phyloP scores from a whole-genome alignment of 257 asterid genomes.

The Solanum virginianum region DNA sequence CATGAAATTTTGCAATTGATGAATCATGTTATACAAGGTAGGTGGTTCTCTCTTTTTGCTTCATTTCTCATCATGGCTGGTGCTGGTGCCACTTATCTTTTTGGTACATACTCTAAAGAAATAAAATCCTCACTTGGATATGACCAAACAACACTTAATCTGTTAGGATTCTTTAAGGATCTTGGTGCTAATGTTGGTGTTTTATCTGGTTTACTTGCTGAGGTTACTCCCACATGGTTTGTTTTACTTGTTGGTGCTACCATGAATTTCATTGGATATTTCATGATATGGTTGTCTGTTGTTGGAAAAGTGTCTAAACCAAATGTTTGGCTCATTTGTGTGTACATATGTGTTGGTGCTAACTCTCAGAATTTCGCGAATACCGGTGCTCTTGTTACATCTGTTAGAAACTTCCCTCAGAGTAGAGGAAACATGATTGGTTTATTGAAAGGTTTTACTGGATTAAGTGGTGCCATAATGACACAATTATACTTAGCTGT shows the following conservation, averaged over 20 bases:
- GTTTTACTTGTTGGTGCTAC: conserved; percentile 56
- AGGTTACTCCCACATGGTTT: conserved; percentile 73
- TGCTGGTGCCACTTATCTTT: conserved; percentile 86
- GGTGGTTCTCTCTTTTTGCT: conserved; percentile 88
- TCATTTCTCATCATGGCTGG: conserved; percentile 78
- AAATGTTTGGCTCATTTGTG: conserved; percentile 67
- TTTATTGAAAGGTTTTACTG: conserved; percentile 65
- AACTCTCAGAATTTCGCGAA: conserved; percentile 83
- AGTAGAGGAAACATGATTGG: conserved; percentile 58
- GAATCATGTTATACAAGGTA: conserved; percentile 38
- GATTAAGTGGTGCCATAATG: conserved; percentile 72
- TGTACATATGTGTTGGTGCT: conserved; percentile 71
- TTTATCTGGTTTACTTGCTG: conserved; percentile 67
- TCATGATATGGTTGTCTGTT: conserved; percentile 66
- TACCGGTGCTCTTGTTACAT: conserved; percentile 77
- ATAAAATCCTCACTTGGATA: conserved; percentile 56
- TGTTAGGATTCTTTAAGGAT: conserved; percentile 70
- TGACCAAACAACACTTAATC: conserved; percentile 76
- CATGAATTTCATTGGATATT: conserved; percentile 69
- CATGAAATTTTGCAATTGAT: conserved; percentile 15
- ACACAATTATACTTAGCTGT: conserved; percentile 69
- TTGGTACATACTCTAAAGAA: conserved; percentile 72
- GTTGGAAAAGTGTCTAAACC: conserved; percentile 38
- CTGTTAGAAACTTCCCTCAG: conserved; percentile 66
- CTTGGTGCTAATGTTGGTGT: conserved; percentile 84